Evolutionary conservation across 1,284 basidiomycete species (phyloP).

Genomic region (Omphalotus olearius): DNA sequence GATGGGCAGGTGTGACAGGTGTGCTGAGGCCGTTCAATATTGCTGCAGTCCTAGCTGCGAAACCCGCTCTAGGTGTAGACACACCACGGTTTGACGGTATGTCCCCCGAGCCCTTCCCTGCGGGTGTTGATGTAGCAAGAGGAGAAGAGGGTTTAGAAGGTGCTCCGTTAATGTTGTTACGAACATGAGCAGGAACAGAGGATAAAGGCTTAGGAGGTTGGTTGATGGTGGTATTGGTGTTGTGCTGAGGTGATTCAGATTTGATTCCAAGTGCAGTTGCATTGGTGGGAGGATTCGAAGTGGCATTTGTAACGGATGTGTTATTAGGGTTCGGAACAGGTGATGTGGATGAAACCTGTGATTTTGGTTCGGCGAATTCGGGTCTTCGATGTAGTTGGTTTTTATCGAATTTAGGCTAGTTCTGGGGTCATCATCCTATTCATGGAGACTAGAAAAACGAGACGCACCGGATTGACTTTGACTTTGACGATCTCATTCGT

Average conservation of each 20-base stretch:
- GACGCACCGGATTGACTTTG: conserved; percentile 72
- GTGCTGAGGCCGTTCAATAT: conserved; percentile 17
- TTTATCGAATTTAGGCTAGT: conserved; percentile 75
- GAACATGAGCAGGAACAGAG: conserved; percentile 7
- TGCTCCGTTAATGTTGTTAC: not conserved
- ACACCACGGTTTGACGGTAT: conserved; percentile 17
- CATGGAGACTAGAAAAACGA: not conserved
- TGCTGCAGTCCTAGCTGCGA: conserved; percentile 14
- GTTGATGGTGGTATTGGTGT: no score
- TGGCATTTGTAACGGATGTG: not conserved
- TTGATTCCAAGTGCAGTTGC: not conserved
- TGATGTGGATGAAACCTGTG: conserved; percentile 19
- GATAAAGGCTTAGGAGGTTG: conserved; percentile 3
- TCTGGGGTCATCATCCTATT: not conserved
- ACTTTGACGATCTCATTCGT: conserved; percentile 84
- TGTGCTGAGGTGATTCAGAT: not conserved
- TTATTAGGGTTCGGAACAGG: not conserved
- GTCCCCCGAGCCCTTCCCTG: conserved; percentile 21
- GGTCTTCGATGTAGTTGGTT: conserved; percentile 72
- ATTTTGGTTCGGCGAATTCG: conserved; percentile 57
- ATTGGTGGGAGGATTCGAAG: not conserved
- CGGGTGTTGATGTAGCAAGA: conserved; percentile 3
- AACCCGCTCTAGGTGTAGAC: conserved; percentile 1
- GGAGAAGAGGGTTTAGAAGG: not conserved
- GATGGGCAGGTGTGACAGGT: conserved; percentile 18